Base-by-base conservation (phyloP, 768 basidiomycete genomes). In the Nidularia pulvinata region DNA sequence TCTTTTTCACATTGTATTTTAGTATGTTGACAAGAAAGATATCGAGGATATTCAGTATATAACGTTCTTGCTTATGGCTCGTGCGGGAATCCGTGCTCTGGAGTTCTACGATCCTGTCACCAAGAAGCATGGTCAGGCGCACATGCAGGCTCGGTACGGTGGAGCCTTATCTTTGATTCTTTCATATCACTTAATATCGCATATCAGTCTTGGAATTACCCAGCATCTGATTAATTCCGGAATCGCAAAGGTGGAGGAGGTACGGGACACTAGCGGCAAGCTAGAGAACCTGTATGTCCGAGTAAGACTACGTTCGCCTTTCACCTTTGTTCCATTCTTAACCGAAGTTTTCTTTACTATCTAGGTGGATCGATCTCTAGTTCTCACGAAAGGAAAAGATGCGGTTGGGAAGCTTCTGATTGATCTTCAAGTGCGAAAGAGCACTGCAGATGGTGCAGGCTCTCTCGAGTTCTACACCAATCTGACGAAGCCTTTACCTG, bases 31-130 rank as follows among this genome's bases (percentile, higher is more conserved):
- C 37, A 65, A 82, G 60, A 69, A 89, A 65, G 88, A 87, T 10
- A 74, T 87, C 13, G 87, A 91, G 46, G 89, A 93, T 34, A 79
- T 94, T 16, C 89, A 91, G 60, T 90, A 86, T 60, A 79, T 92
- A 59, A 86, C 88, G 0, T 94, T 89, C 78, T 73, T 93, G 32
- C 68, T 89, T 49, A 95, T 95, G 93, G 91, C 88, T n/a, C 83
- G 93, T 32, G 86, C 83, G 39, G 93, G 89, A 56, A 67, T 94
- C 35, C 79, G 87, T 35, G 91, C 84, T 4, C 76, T 95, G 36
- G 91, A 94, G 66, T 93, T 77, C 65, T 95, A 89, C 60, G 90
- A 95, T 61, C 92, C 92, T 25, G 74, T 71, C 30, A 89, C 85
- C 11, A 73, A 85, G 69, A 93, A 92, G 67, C 93, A 94, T 61